Evolutionary conservation across 2,329 filamentous ascomycete genomes (phyloP), one percentile per base, ranked within the genome.

Genomic region (Aspergillus quadricinctus): DNA sequence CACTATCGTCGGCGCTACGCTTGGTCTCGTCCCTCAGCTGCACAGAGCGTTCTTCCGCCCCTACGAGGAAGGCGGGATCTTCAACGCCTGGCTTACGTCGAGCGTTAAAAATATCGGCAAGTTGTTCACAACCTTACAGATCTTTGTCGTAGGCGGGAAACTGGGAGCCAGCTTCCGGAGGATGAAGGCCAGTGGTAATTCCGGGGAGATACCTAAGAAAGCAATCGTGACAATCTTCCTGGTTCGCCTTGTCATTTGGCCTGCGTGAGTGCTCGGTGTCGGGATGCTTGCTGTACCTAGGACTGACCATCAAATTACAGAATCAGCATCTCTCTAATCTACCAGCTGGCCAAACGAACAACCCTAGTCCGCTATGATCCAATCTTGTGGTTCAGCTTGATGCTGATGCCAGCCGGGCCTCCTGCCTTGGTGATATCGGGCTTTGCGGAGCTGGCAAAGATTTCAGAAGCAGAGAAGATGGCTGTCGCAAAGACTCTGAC

Each of bases 101-200:
- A 81, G 82, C 0, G 71, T 88, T 21, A 79, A 83, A 61, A 87
- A 85, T 54, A 77, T 88, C 23, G 86, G 86, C 3, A 76, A 79
- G 0, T 75, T 89, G 0, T 89, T 89, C 65, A 84, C 86, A 0
- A 80, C 83, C 0, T 72, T 87, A 27, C 87, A 87, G 29, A 83
- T 88, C 17, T 80, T 89, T 17, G 79, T 88, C 0, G 85, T 87
- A 0, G 86, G 87, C 1, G 82, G 87, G n/a, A 86, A 85, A 60
- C 77, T 89, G 1, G 83, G 81, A 54, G 78, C 78, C 23, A 79
- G 81, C 17, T 73, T 84, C 60, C 68, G 76, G 55, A 74, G 74
- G 57, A 77, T 79, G 65, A 78, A 77, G 61, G 68, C 72, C 19
- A 64, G 60, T 23, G 48, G 54, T 4, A 19, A 53, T n/a, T 67